These are phyloP conservation scores for Sporothrix inflata DNA, from an alignment of 2,329 filamentous ascomycete species.

Conservation along the genomic window DNA sequence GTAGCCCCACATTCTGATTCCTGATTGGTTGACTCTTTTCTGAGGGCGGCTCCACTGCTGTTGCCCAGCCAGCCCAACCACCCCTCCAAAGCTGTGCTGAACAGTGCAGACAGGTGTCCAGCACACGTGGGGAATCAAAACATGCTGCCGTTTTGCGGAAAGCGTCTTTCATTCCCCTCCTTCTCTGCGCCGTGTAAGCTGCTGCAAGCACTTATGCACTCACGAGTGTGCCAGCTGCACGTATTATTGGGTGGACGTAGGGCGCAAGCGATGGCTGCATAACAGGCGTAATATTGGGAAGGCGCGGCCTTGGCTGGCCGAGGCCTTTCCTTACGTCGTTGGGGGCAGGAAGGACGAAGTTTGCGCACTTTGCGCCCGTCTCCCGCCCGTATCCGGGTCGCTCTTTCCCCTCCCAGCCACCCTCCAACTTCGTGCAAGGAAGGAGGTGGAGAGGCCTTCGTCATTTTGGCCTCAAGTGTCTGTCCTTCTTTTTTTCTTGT, in stretches of 20 bases:
- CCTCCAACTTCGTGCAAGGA: background rate
- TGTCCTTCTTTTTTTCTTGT: background rate
- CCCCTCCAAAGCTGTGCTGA: conserved; percentile 12
- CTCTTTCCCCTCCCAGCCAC: conserved; percentile 25
- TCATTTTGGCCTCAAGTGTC: conserved; percentile 14
- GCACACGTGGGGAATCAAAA: conserved; percentile 27
- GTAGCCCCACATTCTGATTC: background rate
- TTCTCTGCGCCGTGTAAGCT: conserved; percentile 13
- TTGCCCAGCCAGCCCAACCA: conserved; percentile 30
- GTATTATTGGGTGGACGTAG: background rate
- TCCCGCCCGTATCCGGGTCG: conserved; percentile 20
- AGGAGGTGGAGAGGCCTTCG: conserved; percentile 13
- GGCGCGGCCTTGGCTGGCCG: conserved; percentile 9
- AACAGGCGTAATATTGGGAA: conserved; percentile 11
- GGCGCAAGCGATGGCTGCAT: background rate
- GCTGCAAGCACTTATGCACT: conserved; percentile 24
- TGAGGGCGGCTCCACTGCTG: background rate
- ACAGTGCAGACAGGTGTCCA: background rate
- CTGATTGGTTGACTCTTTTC: background rate
- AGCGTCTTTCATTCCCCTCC: background rate
- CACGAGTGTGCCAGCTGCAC: conserved; percentile 12
- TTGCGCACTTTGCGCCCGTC: conserved; percentile 2
- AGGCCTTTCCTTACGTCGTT: background rate
- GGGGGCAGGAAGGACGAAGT: background rate
- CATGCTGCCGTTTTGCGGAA: conserved; percentile 19